Percentiles rank a stretch among this genome's conserved stretches.
phyloP scores from a whole-genome alignment of 805 yeast genomes.

The Candida glaebosa region DNA sequence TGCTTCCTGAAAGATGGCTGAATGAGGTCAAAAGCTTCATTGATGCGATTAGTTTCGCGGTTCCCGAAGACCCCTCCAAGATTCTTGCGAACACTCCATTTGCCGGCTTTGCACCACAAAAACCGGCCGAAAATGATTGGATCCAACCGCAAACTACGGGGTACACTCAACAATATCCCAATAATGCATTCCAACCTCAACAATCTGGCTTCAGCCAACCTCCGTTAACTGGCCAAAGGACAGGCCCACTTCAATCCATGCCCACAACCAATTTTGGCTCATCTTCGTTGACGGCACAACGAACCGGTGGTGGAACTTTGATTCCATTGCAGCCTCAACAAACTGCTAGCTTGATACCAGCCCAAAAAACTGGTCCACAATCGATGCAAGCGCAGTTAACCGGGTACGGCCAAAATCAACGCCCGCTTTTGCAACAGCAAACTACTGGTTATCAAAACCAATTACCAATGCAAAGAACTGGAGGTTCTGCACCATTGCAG shows the following conservation, averaged over 20 bases:
- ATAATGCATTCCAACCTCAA: conserved; percentile 37
- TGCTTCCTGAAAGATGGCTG: conserved; percentile 65
- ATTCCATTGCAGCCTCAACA: conserved; percentile 58
- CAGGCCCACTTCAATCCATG: conserved; percentile 29
- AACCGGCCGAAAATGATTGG: conserved; percentile 22
- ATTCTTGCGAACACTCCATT: conserved; percentile 45
- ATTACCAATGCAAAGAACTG: conserved; percentile 19
- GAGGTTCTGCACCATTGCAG: conserved; percentile 13
- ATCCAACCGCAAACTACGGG: conserved; percentile 33
- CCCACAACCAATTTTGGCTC: conserved; percentile 11
- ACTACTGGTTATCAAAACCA: conserved; percentile 18
- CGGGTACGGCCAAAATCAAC: conserved; percentile 9
- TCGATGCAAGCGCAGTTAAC: conserved; percentile 21
- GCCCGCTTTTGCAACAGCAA: conserved; percentile 22
- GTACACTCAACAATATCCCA: conserved; percentile 11
- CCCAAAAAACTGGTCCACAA: conserved; percentile 38
- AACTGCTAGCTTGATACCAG: conserved; percentile 63
- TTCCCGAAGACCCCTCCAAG: conserved; percentile 54
- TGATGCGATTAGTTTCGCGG: conserved; percentile 78
- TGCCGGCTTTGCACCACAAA: conserved; percentile 22
- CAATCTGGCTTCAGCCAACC: conserved; percentile 13
- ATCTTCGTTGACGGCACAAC: conserved; percentile 30
- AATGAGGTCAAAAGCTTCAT: conserved; percentile 88
- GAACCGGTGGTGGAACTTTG: conserved; percentile 45
- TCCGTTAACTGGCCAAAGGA: conserved; percentile 33